These are phyloP conservation scores for Botrytis elliptica DNA, from an alignment of 2,329 filamentous ascomycete species.

Conservation along the genomic window DNA sequence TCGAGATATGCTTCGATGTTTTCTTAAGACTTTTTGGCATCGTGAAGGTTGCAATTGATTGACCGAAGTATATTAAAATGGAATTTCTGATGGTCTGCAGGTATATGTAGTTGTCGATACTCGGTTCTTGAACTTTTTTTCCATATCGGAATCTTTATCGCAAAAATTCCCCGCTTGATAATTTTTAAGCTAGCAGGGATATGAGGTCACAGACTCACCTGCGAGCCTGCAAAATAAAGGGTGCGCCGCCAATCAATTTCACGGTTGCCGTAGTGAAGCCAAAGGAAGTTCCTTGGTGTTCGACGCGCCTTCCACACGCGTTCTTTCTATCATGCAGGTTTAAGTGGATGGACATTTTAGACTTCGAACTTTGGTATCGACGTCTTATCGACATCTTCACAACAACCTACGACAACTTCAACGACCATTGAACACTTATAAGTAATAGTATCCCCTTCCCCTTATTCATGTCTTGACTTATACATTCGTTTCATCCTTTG, in stretches of 20 bases:
- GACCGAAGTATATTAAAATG: not conserved
- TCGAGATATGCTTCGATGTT: constrained; percentile 83
- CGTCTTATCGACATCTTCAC: constrained; percentile 12
- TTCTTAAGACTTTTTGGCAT: constrained; percentile 82
- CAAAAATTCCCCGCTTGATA: constrained; percentile 24
- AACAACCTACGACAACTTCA: constrained; percentile 1
- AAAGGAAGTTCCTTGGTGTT: constrained; percentile 12
- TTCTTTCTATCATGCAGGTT: constrained; percentile 18
- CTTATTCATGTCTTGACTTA: constrained; percentile 3
- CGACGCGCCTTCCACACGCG: constrained; percentile 22
- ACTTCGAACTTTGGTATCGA: constrained; percentile 5
- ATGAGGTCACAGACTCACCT: not conserved
- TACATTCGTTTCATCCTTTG: constrained; percentile 14
- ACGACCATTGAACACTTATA: not conserved
- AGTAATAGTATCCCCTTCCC: not conserved
- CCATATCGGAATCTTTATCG: constrained; percentile 33
- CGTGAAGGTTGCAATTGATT: not conserved
- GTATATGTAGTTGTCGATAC: not conserved
- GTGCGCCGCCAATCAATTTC: constrained; percentile 18
- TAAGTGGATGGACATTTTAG: not conserved
- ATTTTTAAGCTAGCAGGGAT: constrained; percentile 4
- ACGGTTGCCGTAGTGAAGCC: constrained; percentile 22
- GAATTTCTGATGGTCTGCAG: not conserved
- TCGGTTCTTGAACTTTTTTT: constrained; percentile 25
- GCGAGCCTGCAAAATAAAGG: not conserved